These are phyloP conservation scores for Amyloporia xantha DNA, from an alignment of 768 basidiomycete species.

Conservation along the genomic window DNA sequence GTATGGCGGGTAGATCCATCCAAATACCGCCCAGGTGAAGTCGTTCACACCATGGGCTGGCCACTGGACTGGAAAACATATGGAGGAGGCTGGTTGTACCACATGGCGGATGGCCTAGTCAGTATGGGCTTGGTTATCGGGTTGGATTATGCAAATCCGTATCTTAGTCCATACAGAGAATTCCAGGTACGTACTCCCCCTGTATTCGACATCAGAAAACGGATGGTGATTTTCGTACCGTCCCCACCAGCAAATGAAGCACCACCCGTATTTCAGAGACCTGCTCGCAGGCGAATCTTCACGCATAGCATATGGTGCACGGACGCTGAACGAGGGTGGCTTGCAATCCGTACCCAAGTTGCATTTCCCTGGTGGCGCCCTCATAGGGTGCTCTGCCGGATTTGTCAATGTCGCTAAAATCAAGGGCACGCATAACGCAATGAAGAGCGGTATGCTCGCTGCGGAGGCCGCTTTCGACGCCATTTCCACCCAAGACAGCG, in stretches of 20 bases:
- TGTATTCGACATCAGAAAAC: no score
- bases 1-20: conserved; percentile 82
- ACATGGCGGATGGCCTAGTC: conserved; percentile 90
- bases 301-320: conserved; percentile 86
- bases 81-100: conserved; percentile 93
- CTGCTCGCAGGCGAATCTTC: conserved; percentile 66
- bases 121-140: conserved; percentile 89
- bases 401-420: conserved; percentile 97
- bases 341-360: conserved; percentile 82
- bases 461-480: conserved; percentile 80
- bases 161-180: conserved; percentile 85
- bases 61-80: conserved; percentile 77
- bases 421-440: conserved; percentile 97
- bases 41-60: conserved; percentile 95
- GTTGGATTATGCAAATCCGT: conserved; percentile 92
- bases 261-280: conserved; percentile 86
- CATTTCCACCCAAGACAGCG: conserved; percentile 31
- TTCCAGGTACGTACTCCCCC: conserved; percentile 61
- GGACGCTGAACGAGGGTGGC: conserved; percentile 90
- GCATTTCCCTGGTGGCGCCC: conserved; percentile 88
- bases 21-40: conserved; percentile 64
- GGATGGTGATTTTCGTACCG: not conserved
- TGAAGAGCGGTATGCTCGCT: conserved; percentile 98
- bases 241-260: conserved; percentile 75
- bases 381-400: conserved; percentile 93